A percentile compares a stretch with the other conserved stretches of the same genome.
Conservation (phyloP, 257 asterid genomes). For the Coffea eugenioides region DNA sequence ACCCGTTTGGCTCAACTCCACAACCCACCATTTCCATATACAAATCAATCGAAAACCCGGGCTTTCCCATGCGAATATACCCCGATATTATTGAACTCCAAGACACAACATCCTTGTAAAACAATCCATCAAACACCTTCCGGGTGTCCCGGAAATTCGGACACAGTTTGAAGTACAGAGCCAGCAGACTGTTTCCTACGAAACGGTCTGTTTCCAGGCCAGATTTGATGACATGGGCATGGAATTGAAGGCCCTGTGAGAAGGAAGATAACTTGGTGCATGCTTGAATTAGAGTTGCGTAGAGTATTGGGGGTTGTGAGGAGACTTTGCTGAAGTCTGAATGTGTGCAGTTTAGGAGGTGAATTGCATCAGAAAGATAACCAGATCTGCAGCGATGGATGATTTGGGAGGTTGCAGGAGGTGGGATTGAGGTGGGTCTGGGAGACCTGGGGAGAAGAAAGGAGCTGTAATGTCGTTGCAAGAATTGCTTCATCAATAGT, state of each 20-base stretch:
- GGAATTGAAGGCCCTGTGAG: constrained; percentile 69
- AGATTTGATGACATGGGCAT: constrained; percentile 57
- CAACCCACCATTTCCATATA: constrained; percentile 51
- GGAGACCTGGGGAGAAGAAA: background rate
- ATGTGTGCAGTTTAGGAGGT: constrained; percentile 37
- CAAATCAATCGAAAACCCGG: constrained; percentile 38
- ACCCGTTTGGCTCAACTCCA: constrained; percentile 58
- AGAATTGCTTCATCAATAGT: constrained; percentile 39
- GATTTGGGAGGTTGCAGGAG: constrained; percentile 31
- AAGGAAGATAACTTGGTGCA: constrained; percentile 41
- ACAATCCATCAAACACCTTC: constrained; percentile 52
- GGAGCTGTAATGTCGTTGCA: constrained; percentile 37
- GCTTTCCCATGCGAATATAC: constrained; percentile 51
- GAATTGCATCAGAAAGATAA: constrained; percentile 41
- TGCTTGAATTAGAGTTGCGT: constrained; percentile 56
- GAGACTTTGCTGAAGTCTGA: background rate
- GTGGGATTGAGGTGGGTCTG: constrained; percentile 8
- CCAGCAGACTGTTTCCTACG: constrained; percentile 70
- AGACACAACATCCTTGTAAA: constrained; percentile 67
- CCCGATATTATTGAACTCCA: constrained; percentile 91
- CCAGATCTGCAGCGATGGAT: constrained; percentile 52
- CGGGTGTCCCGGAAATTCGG: constrained; percentile 38
- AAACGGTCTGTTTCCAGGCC: constrained; percentile 67
- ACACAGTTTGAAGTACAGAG: constrained; percentile 61
- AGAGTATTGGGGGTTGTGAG: constrained; percentile 29